These are phyloP conservation scores for Didymella pinodella DNA, from an alignment of 2,329 filamentous ascomycete species.

Conservation along the genomic window DNA sequence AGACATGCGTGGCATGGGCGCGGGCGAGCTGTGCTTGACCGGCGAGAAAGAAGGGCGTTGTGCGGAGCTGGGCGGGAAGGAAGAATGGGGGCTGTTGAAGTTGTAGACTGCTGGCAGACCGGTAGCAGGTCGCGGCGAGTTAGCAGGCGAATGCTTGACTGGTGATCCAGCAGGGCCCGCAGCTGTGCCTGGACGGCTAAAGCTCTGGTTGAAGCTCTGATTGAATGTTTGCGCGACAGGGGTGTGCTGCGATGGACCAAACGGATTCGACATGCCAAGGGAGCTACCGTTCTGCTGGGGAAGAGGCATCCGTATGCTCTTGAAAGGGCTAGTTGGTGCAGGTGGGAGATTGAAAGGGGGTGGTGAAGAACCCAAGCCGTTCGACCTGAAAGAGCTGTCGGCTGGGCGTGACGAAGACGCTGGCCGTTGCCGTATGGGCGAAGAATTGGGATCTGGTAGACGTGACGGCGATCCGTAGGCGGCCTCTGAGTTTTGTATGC, in stretches of 20 bases:
- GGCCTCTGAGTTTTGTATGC: conserved; percentile 49
- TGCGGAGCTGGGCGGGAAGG: conserved; percentile 51
- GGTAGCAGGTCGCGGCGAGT: conserved; percentile 47
- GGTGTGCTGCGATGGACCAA: conserved; percentile 28
- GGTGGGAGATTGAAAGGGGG: conserved; percentile 42
- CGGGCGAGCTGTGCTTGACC: conserved; percentile 51
- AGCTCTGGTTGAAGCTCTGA: conserved; percentile 36
- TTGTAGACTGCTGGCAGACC: conserved; percentile 43
- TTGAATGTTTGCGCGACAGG: conserved; percentile 21
- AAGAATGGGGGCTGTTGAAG: conserved; percentile 57
- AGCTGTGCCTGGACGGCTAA: conserved; percentile 44
- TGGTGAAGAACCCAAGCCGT: conserved; percentile 44
- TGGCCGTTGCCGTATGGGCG: conserved; percentile 35
- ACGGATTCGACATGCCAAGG: conserved; percentile 36
- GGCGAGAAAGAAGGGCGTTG: conserved; percentile 50
- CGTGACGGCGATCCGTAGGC: conserved; percentile 46
- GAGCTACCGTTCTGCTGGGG: conserved; percentile 42
- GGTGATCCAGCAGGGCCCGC: conserved; percentile 42
- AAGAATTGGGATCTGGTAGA: conserved; percentile 39
- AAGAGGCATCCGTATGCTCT: conserved; percentile 34
- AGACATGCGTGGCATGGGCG: conserved; percentile 45
- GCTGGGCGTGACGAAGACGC: conserved; percentile 32
- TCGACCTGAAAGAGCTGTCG: conserved; percentile 26
- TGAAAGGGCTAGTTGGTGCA: conserved; percentile 38
- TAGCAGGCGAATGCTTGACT: conserved; percentile 46